phyloP scores from a whole-genome alignment of 495 filamentous ascomycete genomes.

The Penicillium longicatenatum region DNA sequence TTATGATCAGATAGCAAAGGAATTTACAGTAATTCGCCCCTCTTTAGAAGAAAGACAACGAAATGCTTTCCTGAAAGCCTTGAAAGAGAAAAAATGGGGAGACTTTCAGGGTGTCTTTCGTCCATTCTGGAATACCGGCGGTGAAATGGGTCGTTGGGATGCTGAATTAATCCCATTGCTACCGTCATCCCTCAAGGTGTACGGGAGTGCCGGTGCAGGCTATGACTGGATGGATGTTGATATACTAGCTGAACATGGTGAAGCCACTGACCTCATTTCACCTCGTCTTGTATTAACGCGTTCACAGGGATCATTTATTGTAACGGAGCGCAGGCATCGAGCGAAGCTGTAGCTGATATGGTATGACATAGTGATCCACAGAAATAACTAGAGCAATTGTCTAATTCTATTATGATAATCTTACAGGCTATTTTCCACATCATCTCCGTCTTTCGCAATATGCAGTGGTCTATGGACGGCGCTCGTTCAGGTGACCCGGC shows the following conservation, averaged over 20 bases:
- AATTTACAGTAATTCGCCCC: constrained; percentile 11
- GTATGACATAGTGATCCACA: no score
- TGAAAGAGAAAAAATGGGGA: constrained; percentile 18
- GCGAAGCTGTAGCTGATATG: constrained; percentile 19
- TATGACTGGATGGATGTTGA: constrained; percentile 24
- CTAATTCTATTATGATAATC: background rate
- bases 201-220: constrained; percentile 15
- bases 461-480: constrained; percentile 21
- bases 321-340: constrained; percentile 17
- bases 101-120: constrained; percentile 14
- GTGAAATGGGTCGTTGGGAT: constrained; percentile 20
- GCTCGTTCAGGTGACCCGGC: constrained; percentile 15
- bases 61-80: constrained; percentile 4
- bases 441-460: constrained; percentile 17
- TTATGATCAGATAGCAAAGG: constrained; percentile 7
- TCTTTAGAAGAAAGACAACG: constrained; percentile 13
- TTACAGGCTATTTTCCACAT: constrained; percentile 16
- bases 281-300: background rate
- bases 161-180: constrained; percentile 16
- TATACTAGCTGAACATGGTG: constrained; percentile 17
- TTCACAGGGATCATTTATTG: constrained; percentile 13
- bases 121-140: constrained; percentile 16
- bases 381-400: no score
- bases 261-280: background rate
- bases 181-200: constrained; percentile 12